These are phyloP conservation scores for Dryas octopetala DNA, from an alignment of 306 rosid species.

Conservation along the genomic window DNA sequence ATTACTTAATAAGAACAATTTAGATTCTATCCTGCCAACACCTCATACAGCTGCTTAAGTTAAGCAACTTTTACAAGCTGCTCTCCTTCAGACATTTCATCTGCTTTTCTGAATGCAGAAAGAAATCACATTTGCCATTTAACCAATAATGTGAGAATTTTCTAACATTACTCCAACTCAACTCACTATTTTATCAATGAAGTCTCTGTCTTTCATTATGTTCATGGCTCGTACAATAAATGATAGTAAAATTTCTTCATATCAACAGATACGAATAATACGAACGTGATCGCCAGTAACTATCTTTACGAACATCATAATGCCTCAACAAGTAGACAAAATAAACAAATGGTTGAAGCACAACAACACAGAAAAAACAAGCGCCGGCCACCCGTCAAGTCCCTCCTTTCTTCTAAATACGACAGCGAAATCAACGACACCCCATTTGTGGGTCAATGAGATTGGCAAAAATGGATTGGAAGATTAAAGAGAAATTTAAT, in stretches of 20 bases:
- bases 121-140: background rate
- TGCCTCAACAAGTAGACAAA: conserved; percentile 26
- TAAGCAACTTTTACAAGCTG: background rate
- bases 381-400: no score
- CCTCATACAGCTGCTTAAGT: background rate
- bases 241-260: background rate
- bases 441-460: no score
- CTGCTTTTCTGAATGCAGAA: background rate
- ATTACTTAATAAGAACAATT: background rate
- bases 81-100: background rate
- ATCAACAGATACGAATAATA: background rate
- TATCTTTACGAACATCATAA: background rate
- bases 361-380: no score
- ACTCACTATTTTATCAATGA: background rate
- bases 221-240: background rate
- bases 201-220: background rate
- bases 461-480: no score
- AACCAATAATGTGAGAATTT: background rate
- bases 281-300: background rate
- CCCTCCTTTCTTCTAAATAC: no score
- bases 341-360: conserved; percentile 50
- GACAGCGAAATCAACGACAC: no score
- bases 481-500: no score
- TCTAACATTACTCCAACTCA: background rate
- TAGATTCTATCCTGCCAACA: background rate